Evolutionary conservation across 352 stramenopile species (phyloP).

Genomic region (Achlya hypogyna): DNA sequence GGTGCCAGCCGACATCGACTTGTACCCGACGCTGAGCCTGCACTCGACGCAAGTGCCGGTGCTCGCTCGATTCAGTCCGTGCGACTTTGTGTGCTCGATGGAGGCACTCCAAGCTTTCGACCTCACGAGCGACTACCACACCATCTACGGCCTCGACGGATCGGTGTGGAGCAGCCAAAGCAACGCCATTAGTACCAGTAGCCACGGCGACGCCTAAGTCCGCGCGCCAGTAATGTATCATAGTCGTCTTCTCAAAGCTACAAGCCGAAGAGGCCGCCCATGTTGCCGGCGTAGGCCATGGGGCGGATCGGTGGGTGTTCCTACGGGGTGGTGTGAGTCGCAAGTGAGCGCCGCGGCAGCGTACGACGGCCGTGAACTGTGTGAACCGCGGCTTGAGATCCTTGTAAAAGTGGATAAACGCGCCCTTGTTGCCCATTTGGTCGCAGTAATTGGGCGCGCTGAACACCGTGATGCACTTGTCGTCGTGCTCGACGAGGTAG

Average conservation of each 20-base stretch:
- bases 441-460: slow-evolving; percentile 99
- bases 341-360: not conserved
- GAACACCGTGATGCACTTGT: slow-evolving; percentile 99
- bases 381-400: slow-evolving; percentile 94
- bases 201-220: not conserved
- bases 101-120: not conserved
- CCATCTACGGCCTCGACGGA: slow-evolving; percentile 14
- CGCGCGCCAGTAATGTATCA: too few relatives aligned
- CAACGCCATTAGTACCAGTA: not conserved
- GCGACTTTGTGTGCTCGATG: slow-evolving; percentile 5
- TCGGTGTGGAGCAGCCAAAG: slow-evolving; percentile 9
- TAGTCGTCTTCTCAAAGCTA: too few relatives aligned
- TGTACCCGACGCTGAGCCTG: slow-evolving; percentile 77
- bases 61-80: slow-evolving; percentile 44
- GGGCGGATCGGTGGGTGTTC: slow-evolving; percentile 82
- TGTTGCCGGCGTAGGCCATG: slow-evolving; percentile 87
- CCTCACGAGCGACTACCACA: slow-evolving; percentile 8
- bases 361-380: slow-evolving; percentile 90
- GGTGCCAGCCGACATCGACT: slow-evolving; percentile 49
- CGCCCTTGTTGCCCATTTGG: slow-evolving; percentile 99
- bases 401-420: slow-evolving; percentile 97
- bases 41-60: slow-evolving; percentile 75
- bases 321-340: slow-evolving; percentile 23
- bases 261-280: slow-evolving; percentile 82
- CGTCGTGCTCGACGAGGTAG: slow-evolving; percentile 98